phyloP scores from a whole-genome alignment of 2,329 filamentous ascomycete species.

The Nigrospora oryzae region DNA sequence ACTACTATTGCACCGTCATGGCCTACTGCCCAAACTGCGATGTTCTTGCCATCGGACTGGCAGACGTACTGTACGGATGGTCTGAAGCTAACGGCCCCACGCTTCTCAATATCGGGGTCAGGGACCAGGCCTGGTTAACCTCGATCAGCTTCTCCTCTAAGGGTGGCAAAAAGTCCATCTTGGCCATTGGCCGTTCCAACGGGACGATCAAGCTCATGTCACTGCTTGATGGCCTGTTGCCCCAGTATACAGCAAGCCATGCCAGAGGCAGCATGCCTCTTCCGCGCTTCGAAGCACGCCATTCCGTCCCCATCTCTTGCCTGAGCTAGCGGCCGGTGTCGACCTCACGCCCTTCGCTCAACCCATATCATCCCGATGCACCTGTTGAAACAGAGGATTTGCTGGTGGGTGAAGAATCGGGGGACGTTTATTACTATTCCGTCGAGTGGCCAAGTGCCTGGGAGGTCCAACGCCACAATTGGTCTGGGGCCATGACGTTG shows the following conservation, averaged over 20 bases:
- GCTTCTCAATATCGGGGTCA: conserved; percentile 35
- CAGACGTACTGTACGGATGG: conserved; percentile 78
- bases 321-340: conserved; percentile 69
- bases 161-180: conserved; percentile 65
- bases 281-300: conserved; percentile 67
- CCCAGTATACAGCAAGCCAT: too few species aligned
- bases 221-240: conserved; percentile 50
- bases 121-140: conserved; percentile 57
- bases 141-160: conserved; percentile 84
- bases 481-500: conserved; percentile 71
- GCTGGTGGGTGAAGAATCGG: conserved; percentile 75
- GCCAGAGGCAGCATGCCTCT: conserved; percentile 11
- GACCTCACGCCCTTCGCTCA: conserved; percentile 42
- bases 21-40: conserved; percentile 72
- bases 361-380: conserved; percentile 33
- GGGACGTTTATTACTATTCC: conserved; percentile 79
- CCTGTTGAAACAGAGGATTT: conserved; percentile 70
- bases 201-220: conserved; percentile 73
- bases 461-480: conserved; percentile 56
- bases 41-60: conserved; percentile 76
- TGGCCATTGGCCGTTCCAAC: conserved; percentile 76
- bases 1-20: conserved; percentile 90
- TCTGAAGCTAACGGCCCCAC: conserved; percentile 65
- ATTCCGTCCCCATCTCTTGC: conserved; percentile 67
- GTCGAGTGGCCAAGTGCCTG: conserved; percentile 72